Percentiles rank a stretch among this genome's conserved stretches.
phyloP scores from a whole-genome alignment of 176 grass and related monocot genomes.

The Rhynchospora pubera region DNA sequence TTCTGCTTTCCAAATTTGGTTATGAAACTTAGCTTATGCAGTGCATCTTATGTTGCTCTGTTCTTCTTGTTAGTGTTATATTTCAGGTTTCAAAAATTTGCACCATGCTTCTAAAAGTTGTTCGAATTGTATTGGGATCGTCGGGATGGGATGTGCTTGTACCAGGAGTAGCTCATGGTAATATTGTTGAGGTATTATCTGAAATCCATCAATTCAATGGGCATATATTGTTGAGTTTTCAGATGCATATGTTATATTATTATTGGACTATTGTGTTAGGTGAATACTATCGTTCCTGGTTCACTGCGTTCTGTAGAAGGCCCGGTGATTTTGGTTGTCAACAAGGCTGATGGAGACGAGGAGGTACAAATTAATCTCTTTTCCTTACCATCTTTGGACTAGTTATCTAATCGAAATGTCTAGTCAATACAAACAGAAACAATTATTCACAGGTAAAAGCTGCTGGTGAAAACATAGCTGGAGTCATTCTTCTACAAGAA shows the following conservation, averaged over 20 bases:
- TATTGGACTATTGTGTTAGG: constrained; percentile 37
- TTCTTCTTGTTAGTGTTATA: constrained; percentile 54
- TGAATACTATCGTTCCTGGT: constrained; percentile 78
- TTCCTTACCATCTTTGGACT: neutral
- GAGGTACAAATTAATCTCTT: constrained; percentile 42
- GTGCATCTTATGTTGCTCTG: constrained; percentile 33
- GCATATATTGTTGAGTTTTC: neutral
- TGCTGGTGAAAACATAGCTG: constrained; percentile 86
- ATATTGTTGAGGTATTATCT: constrained; percentile 56
- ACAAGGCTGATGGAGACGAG: constrained; percentile 96
- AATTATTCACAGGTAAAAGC: constrained; percentile 63
- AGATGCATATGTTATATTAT: neutral
- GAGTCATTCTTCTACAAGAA: constrained; percentile 85
- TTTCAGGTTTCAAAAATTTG: constrained; percentile 96
- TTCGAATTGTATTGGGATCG: constrained; percentile 52
- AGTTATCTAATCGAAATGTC: neutral
- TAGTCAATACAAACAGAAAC: neutral
- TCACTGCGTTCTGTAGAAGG: constrained; percentile 48
- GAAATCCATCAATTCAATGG: neutral
- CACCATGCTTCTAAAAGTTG: constrained; percentile 65
- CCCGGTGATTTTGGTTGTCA: constrained; percentile 69
- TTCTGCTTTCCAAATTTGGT: neutral
- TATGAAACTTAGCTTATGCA: constrained; percentile 4
- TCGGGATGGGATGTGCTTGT: constrained; percentile 95
- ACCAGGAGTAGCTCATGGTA: constrained; percentile 70